phyloP scores from a whole-genome alignment of 2,329 filamentous ascomycete genomes.

The Hortaea werneckii region DNA sequence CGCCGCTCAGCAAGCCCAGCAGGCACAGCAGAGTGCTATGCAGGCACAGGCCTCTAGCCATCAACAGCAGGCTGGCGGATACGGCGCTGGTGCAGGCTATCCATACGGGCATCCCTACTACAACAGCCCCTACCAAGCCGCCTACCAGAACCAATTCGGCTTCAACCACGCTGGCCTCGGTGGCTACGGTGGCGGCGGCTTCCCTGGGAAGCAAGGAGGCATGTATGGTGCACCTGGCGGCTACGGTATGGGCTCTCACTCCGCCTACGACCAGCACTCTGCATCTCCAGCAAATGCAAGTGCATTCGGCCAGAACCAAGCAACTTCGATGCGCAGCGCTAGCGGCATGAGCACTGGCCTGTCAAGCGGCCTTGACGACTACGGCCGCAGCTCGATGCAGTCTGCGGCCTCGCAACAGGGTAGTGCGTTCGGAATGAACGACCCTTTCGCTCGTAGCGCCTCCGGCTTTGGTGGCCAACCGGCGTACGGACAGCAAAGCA shows the following conservation, averaged over 20 bases:
- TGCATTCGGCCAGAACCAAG: conserved; percentile 38
- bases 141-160: conserved; percentile 54
- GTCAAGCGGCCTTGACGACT: conserved; percentile 45
- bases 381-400: conserved; percentile 44
- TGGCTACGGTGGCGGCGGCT: conserved; percentile 34
- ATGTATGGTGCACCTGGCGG: conserved; percentile 56
- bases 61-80: conserved; percentile 36
- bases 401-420: conserved; percentile 47
- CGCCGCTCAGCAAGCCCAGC: conserved; percentile 13
- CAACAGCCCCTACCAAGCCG: conserved; percentile 50
- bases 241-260: conserved; percentile 46
- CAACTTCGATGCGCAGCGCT: conserved; percentile 34
- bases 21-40: conserved; percentile 32
- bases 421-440: conserved; percentile 43
- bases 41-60: conserved; percentile 23
- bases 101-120: conserved; percentile 53
- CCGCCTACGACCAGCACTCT: conserved; percentile 52
- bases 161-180: conserved; percentile 30
- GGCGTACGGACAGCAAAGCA: conserved; percentile 37
- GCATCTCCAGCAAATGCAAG: conserved; percentile 53
- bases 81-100: conserved; percentile 35
- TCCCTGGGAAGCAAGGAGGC: conserved; percentile 38
- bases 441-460: conserved; percentile 50
- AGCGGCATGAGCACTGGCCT: conserved; percentile 27
- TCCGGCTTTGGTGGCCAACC: conserved; percentile 42